These are phyloP conservation scores for Panicum virgatum DNA, from an alignment of 202 grass and related monocot genomes.

Conservation along the genomic window DNA sequence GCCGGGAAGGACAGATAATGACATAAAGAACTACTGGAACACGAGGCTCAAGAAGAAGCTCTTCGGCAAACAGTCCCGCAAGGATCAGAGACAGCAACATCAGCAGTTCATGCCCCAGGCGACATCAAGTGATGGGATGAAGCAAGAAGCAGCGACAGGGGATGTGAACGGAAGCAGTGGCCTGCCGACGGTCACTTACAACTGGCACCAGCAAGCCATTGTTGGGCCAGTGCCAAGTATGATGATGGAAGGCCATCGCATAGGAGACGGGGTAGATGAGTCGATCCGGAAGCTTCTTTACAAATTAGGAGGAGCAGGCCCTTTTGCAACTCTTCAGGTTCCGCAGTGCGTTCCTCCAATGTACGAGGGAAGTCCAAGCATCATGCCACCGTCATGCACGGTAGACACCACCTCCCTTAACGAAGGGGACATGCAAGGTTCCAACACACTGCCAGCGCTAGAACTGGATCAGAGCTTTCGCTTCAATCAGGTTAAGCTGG, in stretches of 20 bases:
- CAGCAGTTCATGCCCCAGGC: conserved; percentile 33
- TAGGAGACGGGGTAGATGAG: conserved; percentile 37
- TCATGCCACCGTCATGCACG: conserved; percentile 13
- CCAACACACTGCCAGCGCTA: conserved; percentile 21
- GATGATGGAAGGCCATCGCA: conserved; percentile 29
- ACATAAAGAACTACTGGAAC: conserved; percentile 99
- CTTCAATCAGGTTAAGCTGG: conserved; percentile 75
- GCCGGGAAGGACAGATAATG: conserved; percentile 97
- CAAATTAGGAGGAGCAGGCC: conserved; percentile 40
- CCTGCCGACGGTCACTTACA: conserved; percentile 25
- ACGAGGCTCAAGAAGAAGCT: conserved; percentile 97
- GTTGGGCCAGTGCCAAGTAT: conserved; percentile 36
- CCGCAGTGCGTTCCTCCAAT: conserved; percentile 28
- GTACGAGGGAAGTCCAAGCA: conserved; percentile 28
- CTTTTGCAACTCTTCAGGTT: conserved; percentile 25
- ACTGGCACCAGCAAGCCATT: conserved; percentile 45
- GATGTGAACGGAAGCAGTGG: conserved; percentile 27
- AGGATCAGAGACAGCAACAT: conserved; percentile 41
- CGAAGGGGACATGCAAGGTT: conserved; percentile 36
- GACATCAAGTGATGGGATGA: conserved; percentile 8
- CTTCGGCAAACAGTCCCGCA: conserved; percentile 75
- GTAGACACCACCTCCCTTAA: conserved; percentile 16
- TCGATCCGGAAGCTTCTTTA: conserved; percentile 52
- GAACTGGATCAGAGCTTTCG: conserved; percentile 82
- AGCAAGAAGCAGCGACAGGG: conserved; percentile 43